These are phyloP conservation scores for Aulographum hederae DNA, from an alignment of 2,329 filamentous ascomycete genomes.

Conservation along the genomic window DNA sequence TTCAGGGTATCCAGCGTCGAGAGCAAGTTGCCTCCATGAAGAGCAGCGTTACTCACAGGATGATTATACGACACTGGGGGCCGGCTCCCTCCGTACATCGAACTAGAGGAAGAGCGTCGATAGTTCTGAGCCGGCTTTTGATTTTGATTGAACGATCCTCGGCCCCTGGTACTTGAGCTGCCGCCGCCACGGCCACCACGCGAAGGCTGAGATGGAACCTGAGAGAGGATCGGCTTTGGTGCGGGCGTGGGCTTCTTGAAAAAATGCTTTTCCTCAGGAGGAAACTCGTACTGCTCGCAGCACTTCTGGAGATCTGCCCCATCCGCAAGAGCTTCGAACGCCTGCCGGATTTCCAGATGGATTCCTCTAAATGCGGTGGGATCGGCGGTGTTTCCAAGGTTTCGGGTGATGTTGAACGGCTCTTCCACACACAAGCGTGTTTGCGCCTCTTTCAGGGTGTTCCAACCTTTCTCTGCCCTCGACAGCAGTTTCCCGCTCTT, in stretches of 20 bases:
- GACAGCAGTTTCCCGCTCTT: conserved; percentile 60
- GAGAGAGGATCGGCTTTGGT: conserved; percentile 15
- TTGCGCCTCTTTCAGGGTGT: conserved; percentile 36
- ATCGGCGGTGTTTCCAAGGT: conserved; percentile 90
- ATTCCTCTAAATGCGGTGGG: conserved; percentile 86
- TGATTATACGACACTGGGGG: too few species aligned
- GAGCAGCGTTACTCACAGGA: too few species aligned
- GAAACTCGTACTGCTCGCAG: conserved; percentile 77
- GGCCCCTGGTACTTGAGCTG: too few species aligned
- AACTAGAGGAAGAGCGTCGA: too few species aligned
- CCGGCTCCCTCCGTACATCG: too few species aligned
- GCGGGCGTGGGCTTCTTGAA: conserved; percentile 35
- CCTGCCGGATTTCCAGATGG: conserved; percentile 73
- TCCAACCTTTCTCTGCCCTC: conserved; percentile 80
- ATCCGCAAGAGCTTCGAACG: conserved; percentile 65
- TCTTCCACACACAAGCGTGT: conserved; percentile 90
- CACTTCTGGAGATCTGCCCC: conserved; percentile 59
- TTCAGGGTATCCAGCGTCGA: too few species aligned
- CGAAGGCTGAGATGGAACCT: not conserved
- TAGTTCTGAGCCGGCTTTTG: too few species aligned
- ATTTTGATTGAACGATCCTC: too few species aligned
- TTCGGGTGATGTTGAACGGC: conserved; percentile 78
- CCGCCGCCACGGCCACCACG: too few species aligned
- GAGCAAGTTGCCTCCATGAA: too few species aligned
- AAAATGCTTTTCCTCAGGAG: conserved; percentile 52